Evolutionary conservation across 179 eudicot genomes (phyloP).

Genomic region (Drosera spatulata): DNA sequence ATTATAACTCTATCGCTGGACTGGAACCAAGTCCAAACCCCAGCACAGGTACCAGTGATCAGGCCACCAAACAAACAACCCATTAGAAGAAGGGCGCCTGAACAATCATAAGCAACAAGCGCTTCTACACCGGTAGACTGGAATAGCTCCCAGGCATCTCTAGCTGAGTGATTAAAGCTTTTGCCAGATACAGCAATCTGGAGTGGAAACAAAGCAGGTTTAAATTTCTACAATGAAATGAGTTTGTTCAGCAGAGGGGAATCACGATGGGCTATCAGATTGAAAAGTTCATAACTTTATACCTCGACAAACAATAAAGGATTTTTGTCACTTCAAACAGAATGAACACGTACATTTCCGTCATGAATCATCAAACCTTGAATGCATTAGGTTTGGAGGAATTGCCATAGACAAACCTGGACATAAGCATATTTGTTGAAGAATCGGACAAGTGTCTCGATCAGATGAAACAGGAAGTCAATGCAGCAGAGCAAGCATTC

Average conservation of each 20-base stretch:
- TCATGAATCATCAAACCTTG: too few relatives aligned
- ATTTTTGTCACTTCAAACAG: too few relatives aligned
- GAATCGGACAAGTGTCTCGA: slow-evolving; percentile 92
- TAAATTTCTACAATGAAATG: too few relatives aligned
- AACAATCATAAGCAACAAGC: slow-evolving; percentile 89
- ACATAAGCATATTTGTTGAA: slow-evolving; percentile 97
- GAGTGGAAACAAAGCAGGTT: background rate
- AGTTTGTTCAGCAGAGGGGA: too few relatives aligned
- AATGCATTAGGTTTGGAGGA: too few relatives aligned
- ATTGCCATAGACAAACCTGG: slow-evolving; percentile 42
- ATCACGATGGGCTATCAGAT: too few relatives aligned
- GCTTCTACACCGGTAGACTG: slow-evolving; percentile 98
- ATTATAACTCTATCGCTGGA: slow-evolving; percentile 63
- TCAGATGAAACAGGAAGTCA: slow-evolving; percentile 87
- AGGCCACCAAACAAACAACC: slow-evolving; percentile 85
- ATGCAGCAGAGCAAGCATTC: slow-evolving; percentile 95
- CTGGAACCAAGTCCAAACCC: slow-evolving; percentile 61
- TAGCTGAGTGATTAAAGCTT: slow-evolving; percentile 88
- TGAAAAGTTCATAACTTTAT: too few relatives aligned
- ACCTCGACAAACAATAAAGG: too few relatives aligned
- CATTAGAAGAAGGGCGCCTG: slow-evolving; percentile 93
- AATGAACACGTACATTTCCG: too few relatives aligned
- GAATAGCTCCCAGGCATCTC: slow-evolving; percentile 98
- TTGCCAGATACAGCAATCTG: slow-evolving; percentile 96
- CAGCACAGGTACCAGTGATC: slow-evolving; percentile 87